Conservation (phyloP, 2,329 filamentous ascomycete genomes). For the Pezicula rhizophila region DNA sequence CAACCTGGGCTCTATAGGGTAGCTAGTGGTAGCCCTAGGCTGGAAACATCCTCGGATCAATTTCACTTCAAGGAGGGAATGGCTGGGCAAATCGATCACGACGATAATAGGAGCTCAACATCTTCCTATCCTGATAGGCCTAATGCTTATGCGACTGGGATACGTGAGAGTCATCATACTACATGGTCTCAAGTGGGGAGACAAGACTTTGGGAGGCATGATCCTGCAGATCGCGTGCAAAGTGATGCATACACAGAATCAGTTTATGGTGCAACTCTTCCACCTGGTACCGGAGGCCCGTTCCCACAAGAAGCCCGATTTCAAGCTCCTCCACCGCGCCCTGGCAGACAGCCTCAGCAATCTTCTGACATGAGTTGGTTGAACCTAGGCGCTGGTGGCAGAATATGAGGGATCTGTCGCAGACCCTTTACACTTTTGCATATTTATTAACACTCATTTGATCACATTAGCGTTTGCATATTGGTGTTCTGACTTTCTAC, state of each 20-base stretch:
- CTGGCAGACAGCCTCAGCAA: slow-evolving; percentile 3
- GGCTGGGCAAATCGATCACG: slow-evolving; percentile 55
- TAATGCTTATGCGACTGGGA: slow-evolving; percentile 56
- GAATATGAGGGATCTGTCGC: slow-evolving; percentile 14
- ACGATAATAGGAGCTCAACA: slow-evolving; percentile 34
- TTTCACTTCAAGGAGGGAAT: slow-evolving; percentile 50
- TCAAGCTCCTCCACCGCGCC: slow-evolving; percentile 11
- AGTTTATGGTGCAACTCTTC: slow-evolving; percentile 37
- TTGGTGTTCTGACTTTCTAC: background rate
- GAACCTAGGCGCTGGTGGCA: slow-evolving; percentile 48
- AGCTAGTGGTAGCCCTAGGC: slow-evolving; percentile 62
- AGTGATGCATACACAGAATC: slow-evolving; percentile 46
- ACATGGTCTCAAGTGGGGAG: slow-evolving; percentile 22
- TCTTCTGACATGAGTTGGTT: slow-evolving; percentile 75
- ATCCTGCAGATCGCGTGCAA: slow-evolving; percentile 43
- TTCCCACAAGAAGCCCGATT: slow-evolving; percentile 11
- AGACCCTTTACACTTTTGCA: slow-evolving; percentile 4
- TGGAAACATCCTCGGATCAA: slow-evolving; percentile 45
- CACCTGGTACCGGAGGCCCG: slow-evolving; percentile 24
- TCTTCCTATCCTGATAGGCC: slow-evolving; percentile 24
- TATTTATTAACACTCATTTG: slow-evolving; percentile 1
- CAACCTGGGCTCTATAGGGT: slow-evolving; percentile 55
- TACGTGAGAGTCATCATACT: slow-evolving; percentile 48
- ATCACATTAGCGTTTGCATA: slow-evolving; percentile 1
- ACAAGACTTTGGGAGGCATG: slow-evolving; percentile 27